Conservation (phyloP, 2,329 filamentous ascomycete species). For the Ophiostoma perfectum region DNA sequence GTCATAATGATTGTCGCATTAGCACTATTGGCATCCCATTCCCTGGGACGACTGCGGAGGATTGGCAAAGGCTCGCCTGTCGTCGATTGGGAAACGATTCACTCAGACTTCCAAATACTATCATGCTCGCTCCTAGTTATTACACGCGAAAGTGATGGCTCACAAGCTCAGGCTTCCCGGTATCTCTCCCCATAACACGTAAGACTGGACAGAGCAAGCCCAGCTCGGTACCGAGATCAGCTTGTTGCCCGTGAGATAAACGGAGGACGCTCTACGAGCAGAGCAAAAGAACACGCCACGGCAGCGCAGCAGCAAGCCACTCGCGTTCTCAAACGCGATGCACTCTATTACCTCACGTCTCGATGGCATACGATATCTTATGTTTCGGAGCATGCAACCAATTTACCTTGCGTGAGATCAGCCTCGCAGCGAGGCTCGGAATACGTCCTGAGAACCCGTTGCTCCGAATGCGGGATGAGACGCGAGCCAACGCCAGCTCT, state of each 20-base stretch:
- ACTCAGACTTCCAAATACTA: no score
- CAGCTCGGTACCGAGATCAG: no score
- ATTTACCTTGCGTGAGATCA: not conserved
- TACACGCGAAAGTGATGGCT: not conserved
- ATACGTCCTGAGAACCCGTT: no score
- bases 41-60: not conserved
- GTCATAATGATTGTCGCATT: not conserved
- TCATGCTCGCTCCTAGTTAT: no score
- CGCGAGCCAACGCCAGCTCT: not conserved
- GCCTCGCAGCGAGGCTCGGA: no score
- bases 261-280: no score
- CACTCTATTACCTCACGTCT: no score
- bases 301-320: not conserved
- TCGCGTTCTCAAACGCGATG: constrained; percentile 1
- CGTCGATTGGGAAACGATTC: not conserved
- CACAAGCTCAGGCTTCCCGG: not conserved
- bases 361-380: not conserved
- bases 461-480: not conserved
- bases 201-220: no score
- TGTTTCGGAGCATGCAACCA: not conserved
- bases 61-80: not conserved
- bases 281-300: not conserved
- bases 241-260: no score
- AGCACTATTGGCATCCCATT: not conserved
- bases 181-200: no score